Conservation (phyloP, 2,329 filamentous ascomycete genomes). For the Fusarium anguioides region DNA sequence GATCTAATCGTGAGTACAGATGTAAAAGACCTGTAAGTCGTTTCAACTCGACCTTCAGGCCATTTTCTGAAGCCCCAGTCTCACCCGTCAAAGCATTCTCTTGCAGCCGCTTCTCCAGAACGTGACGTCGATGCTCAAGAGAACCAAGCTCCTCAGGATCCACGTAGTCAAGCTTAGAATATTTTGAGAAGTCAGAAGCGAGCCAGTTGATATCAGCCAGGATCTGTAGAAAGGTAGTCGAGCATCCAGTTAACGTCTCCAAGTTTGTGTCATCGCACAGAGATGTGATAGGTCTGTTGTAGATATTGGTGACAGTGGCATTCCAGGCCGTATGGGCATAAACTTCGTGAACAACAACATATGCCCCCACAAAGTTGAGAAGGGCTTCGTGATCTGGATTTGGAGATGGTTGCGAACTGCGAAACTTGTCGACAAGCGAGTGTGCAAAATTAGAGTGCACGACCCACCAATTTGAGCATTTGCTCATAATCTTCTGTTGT, state of each 20-base stretch:
- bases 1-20: background rate
- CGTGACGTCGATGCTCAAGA: background rate
- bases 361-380: too few relatives aligned
- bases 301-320: background rate
- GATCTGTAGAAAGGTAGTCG: background rate
- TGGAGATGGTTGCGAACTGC: background rate
- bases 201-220: background rate
- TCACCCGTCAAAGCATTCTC: background rate
- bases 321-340: background rate
- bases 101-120: background rate
- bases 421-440: background rate
- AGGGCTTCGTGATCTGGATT: too few relatives aligned
- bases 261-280: background rate
- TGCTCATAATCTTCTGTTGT: background rate
- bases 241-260: background rate
- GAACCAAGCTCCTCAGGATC: background rate
- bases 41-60: background rate
- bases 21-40: background rate
- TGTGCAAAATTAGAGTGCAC: background rate
- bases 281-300: background rate
- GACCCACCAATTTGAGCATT: background rate
- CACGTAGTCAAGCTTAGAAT: background rate
- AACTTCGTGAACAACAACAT: background rate
- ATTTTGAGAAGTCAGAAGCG: background rate
- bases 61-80: background rate